Base-by-base conservation (phyloP, 257 asterid species). In the Solanum sejunctum region DNA sequence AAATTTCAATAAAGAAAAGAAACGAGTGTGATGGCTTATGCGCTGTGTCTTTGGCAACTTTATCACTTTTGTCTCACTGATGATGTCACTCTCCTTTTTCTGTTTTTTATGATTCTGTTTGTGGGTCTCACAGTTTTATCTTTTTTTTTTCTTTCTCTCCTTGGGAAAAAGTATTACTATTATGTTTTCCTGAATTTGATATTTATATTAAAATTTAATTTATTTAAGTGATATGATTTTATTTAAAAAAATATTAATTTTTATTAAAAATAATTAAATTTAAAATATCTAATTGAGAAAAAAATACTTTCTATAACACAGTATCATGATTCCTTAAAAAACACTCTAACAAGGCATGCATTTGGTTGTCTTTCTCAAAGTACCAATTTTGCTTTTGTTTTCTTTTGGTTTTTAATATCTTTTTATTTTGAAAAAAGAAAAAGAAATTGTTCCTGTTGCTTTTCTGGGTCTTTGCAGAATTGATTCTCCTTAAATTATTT, bases 311-410 rank as follows among this genome's bases (percentile, higher is more conserved):
- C 39, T 0, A 36, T 6, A 0, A 36, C 39, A 36, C 39, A 4
- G 39, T 36, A 4, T 36, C 39, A 36, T 36, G 39, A 36, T 36
- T 36, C 28, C 28, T 58, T 58, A 58, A 20, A 58, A 20, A 9
- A 58, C 28, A 58, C 66, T 58, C 66, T 58, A 20, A 20, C 28
- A 20, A 20, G 86, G 93, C 96, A 92, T 92, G 98, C 95, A 84
- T 51, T 87, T 88, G 86, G 67, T 87, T 81, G 85, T 90, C 90
- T 77, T 87, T 88, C 85, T 78, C 58, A 63, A 71, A 54, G 60
- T 81, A 70, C 85, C 84, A 69, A 83, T 88, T 84, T 80, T 89
- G 71, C 86, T 49, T 66, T 85, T 84, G 82, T 73, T 86, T 87
- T 88, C 66, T 20, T 58, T 28, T 28, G 20, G 7, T 47, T 81